Evolutionary conservation across 2,329 filamentous ascomycete species (phyloP), one percentile per base, ranked within the genome.

Genomic region (Ophidiomyces ophidiicola): DNA sequence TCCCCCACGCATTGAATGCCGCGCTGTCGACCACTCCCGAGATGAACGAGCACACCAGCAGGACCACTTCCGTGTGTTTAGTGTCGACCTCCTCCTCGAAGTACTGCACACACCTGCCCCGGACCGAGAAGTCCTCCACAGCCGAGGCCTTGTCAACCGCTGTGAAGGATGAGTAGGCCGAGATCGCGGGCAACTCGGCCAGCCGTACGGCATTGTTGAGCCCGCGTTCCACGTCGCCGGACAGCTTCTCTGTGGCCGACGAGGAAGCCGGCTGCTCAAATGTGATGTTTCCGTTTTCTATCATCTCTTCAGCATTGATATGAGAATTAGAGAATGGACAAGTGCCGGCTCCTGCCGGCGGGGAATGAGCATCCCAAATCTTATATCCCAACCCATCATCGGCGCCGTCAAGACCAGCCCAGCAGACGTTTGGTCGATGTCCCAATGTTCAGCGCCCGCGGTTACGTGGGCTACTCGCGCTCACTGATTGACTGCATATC

Each of bases 1-100:
- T 46, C 6, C 46, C 46, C 46, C 46, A 48, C 4, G 46, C 46
- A 41, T 44, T 48, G 14, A 48, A 48, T 8, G 46, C 46, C 2
- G 42, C 36, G 18, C 46, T 44, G 26, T 48, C 46, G 24, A 48
- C 39, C 11, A 48, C 40, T 5, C 44, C 46, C 5, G 44, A 46
- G 15, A 41, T 32, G 25, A 48, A 48, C n/a, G 46, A 44, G 26
- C 46, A 48, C 7, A 26, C 33, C 15, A 48, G 38, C 24, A 48
- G 19, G 7, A 48, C 31, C 23, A 46, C 24, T 19, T 48, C 44
- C 4, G 25, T 40, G 17, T 34, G 36, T 4, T 23, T 4, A 7
- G 44, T 34, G 31, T 46, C 44, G 5, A 48, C 35, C 7, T 46
- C 41, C 32, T 43, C 36, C 23, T 32, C 42, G 23, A 48, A 39